Percentiles rank a stretch among this genome's conserved stretches.
Conservation (phyloP, 2,329 filamentous ascomycete genomes). For the Hymenoscyphus occultus region DNA sequence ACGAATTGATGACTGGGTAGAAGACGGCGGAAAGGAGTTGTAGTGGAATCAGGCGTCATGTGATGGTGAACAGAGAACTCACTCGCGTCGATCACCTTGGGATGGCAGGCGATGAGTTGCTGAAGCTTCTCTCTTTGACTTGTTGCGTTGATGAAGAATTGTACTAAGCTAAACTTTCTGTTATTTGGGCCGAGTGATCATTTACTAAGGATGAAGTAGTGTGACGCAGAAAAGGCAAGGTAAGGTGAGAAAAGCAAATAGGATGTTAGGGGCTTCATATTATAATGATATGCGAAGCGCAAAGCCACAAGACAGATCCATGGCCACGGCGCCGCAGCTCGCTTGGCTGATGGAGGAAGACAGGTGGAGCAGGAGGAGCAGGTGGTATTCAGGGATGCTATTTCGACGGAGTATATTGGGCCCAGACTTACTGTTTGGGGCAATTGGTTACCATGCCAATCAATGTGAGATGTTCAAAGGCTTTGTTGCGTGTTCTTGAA, state of each 20-base stretch:
- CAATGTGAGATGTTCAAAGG: neutral
- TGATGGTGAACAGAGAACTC: neutral
- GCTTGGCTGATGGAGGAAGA: neutral
- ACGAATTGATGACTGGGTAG: slow-evolving; percentile 10
- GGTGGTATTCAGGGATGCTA: neutral
- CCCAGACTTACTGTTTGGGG: neutral
- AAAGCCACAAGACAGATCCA: slow-evolving; percentile 1
- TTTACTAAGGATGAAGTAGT: slow-evolving; percentile 2
- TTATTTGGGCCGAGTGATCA: neutral
- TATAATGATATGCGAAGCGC: slow-evolving; percentile 3
- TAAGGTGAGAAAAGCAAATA: neutral
- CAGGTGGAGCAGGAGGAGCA: slow-evolving; percentile 1
- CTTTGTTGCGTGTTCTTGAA: neutral
- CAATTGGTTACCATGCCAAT: neutral
- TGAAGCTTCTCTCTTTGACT: neutral
- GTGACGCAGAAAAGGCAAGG: neutral
- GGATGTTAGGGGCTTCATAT: slow-evolving; percentile 2
- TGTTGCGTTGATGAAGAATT: neutral
- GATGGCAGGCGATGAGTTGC: neutral
- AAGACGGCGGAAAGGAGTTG: slow-evolving; percentile 5
- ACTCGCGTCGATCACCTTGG: neutral
- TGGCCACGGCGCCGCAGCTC: slow-evolving; percentile 6
- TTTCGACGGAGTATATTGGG: neutral
- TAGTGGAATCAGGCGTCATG: slow-evolving; percentile 6
- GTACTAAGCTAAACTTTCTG: neutral